Percentiles rank a stretch among this genome's conserved stretches.
These are phyloP conservation scores for Skeletonema costatum DNA, from an alignment of 108 stramenopile genomes.

Conservation along the genomic window DNA sequence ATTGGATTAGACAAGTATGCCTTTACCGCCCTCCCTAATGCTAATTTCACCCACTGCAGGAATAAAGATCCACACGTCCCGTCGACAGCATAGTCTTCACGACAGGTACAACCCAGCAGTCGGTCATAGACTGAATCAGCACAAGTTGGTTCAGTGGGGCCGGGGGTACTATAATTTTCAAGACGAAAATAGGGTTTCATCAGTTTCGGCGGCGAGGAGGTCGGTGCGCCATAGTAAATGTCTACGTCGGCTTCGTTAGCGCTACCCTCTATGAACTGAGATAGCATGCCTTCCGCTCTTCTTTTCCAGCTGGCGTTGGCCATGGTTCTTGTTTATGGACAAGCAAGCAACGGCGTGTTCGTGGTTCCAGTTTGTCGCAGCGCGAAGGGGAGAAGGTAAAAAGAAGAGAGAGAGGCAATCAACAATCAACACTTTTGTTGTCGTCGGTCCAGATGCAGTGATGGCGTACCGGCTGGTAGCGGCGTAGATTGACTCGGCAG, in stretches of 20 bases:
- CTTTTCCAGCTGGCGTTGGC: constrained; percentile 24
- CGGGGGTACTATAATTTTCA: constrained; percentile 28
- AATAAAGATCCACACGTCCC: constrained; percentile 31
- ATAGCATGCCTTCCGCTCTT: constrained; percentile 36
- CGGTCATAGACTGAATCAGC: constrained; percentile 14
- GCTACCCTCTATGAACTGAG: constrained; percentile 29
- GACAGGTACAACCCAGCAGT: constrained; percentile 4
- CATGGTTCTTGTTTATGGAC: neutral
- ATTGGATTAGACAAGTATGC: constrained; percentile 60
- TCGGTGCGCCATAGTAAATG: neutral
- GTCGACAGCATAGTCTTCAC: neutral
- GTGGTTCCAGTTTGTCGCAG: too few species aligned
- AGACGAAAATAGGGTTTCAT: neutral
- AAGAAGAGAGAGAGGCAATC: too few species aligned
- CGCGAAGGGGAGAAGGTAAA: too few species aligned
- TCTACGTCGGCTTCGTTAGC: neutral
- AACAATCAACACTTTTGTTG: too few species aligned
- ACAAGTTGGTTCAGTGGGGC: neutral
- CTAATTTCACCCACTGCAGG: constrained; percentile 57
- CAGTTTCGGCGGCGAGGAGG: neutral
- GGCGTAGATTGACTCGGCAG: too few species aligned
- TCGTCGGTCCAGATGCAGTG: too few species aligned
- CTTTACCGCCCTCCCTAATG: constrained; percentile 53
- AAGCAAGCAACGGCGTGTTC: too few species aligned
- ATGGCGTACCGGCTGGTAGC: too few species aligned